A percentile compares a stretch with the other conserved stretches of the same genome.
Evolutionary conservation across 2,329 filamentous ascomycete genomes (phyloP).

Genomic region (Aphanoascus verrucosus): DNA sequence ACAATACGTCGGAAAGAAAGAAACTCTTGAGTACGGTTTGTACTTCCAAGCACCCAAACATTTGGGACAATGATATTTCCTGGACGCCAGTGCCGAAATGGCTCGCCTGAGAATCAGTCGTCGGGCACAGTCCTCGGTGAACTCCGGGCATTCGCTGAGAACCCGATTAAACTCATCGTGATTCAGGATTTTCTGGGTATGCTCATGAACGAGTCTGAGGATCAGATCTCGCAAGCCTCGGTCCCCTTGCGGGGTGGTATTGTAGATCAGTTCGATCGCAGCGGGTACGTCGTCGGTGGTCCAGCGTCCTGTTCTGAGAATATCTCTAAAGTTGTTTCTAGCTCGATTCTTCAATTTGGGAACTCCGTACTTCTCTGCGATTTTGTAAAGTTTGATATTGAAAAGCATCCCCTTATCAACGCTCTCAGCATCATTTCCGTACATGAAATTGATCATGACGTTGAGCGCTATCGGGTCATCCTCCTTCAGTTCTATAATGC

Average conservation of each 20-base stretch:
- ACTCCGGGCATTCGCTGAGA: too few species aligned
- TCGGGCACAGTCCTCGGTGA: too few species aligned
- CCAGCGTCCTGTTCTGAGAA: conserved; percentile 16
- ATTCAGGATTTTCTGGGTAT: too few species aligned
- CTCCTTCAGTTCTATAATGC: neutral
- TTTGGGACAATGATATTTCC: too few species aligned
- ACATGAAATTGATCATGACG: neutral
- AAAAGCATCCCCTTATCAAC: conserved; percentile 17
- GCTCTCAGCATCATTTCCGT: neutral
- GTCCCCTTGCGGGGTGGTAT: neutral
- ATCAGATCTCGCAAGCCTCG: neutral
- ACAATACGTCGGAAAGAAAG: too few species aligned
- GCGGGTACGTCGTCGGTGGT: conserved; percentile 18
- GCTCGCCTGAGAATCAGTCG: too few species aligned
- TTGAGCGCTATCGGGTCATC: neutral
- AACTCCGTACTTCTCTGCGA: conserved; percentile 22
- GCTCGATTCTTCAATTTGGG: conserved; percentile 17
- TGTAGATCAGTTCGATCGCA: neutral
- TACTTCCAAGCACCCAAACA: too few species aligned
- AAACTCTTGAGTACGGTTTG: too few species aligned
- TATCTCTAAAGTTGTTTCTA: conserved; percentile 17
- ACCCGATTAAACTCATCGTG: too few species aligned
- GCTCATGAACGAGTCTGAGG: neutral
- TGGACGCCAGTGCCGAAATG: too few species aligned
- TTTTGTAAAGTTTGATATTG: conserved; percentile 19